A percentile compares a stretch with the other conserved stretches of the same genome.
Evolutionary conservation across 2,329 filamentous ascomycete genomes (phyloP).

Genomic region (Ophiostoma sp.): DNA sequence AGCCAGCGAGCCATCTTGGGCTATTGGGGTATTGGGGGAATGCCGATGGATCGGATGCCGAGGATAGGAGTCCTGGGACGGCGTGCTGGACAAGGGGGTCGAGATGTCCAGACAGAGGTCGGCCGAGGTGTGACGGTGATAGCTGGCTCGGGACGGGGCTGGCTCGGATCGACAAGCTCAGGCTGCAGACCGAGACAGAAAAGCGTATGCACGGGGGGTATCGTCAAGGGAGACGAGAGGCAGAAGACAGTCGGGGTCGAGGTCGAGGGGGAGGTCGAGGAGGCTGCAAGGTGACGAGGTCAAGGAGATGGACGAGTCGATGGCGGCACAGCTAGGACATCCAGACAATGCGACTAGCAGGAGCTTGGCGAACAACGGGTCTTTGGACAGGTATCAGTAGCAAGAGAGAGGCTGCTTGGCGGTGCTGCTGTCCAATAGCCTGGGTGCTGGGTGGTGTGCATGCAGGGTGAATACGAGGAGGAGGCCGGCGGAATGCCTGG

Average conservation of each 20-base stretch:
- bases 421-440: slow-evolving; percentile 9
- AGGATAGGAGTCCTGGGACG: background rate
- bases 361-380: slow-evolving; percentile 11
- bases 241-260: background rate
- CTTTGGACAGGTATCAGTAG: slow-evolving; percentile 6
- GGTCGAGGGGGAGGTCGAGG: background rate
- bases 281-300: background rate
- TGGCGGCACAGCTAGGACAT: background rate
- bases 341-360: slow-evolving; percentile 10
- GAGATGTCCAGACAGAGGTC: background rate
- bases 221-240: background rate
- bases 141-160: background rate
- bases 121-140: background rate
- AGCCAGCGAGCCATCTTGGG: slow-evolving; percentile 51
- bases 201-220: background rate
- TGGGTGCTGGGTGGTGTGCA: background rate
- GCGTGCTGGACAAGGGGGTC: background rate
- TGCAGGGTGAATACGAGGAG: background rate
- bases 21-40: background rate
- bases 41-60: background rate
- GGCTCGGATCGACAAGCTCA: background rate
- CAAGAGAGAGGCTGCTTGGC: slow-evolving; percentile 5
- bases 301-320: background rate
- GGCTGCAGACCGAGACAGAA: background rate
- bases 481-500: background rate